phyloP scores from a whole-genome alignment of 148 eudicot species.

The Silene latifolia region DNA sequence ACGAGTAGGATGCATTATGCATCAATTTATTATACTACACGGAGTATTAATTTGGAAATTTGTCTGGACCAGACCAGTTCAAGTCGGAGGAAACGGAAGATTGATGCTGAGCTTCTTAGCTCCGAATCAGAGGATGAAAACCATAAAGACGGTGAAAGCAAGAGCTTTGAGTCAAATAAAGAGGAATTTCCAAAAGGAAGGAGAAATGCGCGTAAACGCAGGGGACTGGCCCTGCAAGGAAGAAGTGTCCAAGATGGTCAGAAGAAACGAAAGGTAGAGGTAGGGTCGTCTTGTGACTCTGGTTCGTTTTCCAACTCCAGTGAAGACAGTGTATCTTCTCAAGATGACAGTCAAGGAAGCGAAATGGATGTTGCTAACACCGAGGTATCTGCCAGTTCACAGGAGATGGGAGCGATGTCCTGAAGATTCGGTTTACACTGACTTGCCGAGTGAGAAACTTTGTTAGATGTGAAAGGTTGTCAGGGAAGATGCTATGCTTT shows the following conservation, averaged over 20 bases:
- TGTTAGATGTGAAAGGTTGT: neutral
- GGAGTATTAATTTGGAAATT: neutral
- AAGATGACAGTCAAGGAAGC: slow-evolving; percentile 62
- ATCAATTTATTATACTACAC: neutral
- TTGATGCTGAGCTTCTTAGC: slow-evolving; percentile 55
- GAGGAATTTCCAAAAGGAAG: slow-evolving; percentile 85
- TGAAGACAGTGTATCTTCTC: slow-evolving; percentile 56
- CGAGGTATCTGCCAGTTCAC: slow-evolving; percentile 69
- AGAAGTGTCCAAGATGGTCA: slow-evolving; percentile 57
- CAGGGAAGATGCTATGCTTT: neutral
- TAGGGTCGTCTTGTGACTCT: slow-evolving; percentile 49
- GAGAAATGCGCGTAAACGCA: slow-evolving; percentile 69
- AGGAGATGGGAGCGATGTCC: slow-evolving; percentile 34
- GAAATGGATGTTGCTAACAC: slow-evolving; percentile 35
- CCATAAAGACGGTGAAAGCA: slow-evolving; percentile 45
- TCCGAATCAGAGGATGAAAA: slow-evolving; percentile 65
- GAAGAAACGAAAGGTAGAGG: slow-evolving; percentile 50
- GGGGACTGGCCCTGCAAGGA: slow-evolving; percentile 60
- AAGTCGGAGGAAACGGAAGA: slow-evolving; percentile 72
- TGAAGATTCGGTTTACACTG: slow-evolving; percentile 1
- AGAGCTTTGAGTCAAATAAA: slow-evolving; percentile 52
- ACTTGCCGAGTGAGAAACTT: neutral
- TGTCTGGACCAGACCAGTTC: slow-evolving; percentile 56
- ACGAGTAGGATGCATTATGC: neutral
- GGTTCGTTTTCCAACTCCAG: slow-evolving; percentile 58